phyloP scores from a whole-genome alignment of 768 basidiomycete species.

The Rhizopogon vesiculosus region DNA sequence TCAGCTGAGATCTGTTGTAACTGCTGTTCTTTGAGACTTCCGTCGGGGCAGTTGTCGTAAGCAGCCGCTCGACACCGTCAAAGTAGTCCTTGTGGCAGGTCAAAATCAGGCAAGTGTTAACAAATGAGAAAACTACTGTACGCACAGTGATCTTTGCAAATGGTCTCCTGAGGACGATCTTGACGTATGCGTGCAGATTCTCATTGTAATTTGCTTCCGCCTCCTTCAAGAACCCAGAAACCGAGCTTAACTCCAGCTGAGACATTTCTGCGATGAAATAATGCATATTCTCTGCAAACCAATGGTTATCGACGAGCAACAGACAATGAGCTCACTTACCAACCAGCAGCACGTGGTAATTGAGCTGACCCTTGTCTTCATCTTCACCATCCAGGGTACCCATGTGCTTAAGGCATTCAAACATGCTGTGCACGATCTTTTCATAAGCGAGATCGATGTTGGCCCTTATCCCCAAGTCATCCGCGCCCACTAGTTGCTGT shows the following conservation, averaged over 20 bases:
- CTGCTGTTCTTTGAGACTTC: slow-evolving; percentile 73
- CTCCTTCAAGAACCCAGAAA: slow-evolving; percentile 56
- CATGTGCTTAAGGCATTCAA: slow-evolving; percentile 91
- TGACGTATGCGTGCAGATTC: slow-evolving; percentile 82
- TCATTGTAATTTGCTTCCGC: slow-evolving; percentile 88
- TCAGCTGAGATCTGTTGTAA: slow-evolving; percentile 75
- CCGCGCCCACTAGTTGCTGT: slow-evolving; percentile 72
- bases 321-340: slow-evolving; percentile 49
- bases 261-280: slow-evolving; percentile 84
- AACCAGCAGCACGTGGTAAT: slow-evolving; percentile 92
- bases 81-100: slow-evolving; percentile 74
- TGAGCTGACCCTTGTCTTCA: slow-evolving; percentile 95
- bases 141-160: slow-evolving; percentile 84
- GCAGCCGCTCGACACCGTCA: slow-evolving; percentile 83
- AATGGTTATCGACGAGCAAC: not conserved
- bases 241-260: slow-evolving; percentile 59
- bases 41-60: slow-evolving; percentile 71
- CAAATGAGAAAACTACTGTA: slow-evolving; percentile 4
- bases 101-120: not conserved
- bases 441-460: slow-evolving; percentile 84
- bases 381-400: slow-evolving; percentile 91
- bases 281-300: slow-evolving; percentile 86
- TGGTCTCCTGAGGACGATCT: slow-evolving; percentile 79
- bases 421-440: slow-evolving; percentile 84
- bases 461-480: slow-evolving; percentile 70